Conservation (phyloP, 495 filamentous ascomycete genomes). For the Talaromyces proteolyticus region DNA sequence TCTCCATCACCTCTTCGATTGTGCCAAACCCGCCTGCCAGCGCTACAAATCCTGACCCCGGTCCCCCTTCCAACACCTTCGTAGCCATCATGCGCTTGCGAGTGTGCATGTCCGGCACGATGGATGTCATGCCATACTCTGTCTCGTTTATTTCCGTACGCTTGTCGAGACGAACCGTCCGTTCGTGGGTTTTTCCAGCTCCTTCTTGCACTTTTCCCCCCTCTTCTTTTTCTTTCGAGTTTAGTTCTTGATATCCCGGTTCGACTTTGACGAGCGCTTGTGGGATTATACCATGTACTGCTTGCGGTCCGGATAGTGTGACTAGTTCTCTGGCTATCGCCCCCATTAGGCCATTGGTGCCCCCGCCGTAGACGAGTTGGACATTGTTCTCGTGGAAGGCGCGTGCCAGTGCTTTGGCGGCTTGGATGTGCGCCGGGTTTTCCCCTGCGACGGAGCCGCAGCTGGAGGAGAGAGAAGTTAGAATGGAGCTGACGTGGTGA, state of each 20-base stretch:
- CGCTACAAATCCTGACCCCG: conserved; percentile 84
- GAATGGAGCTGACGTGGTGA: neutral
- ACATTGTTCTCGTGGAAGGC: conserved; percentile 70
- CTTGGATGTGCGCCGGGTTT: conserved; percentile 61
- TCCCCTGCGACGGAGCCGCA: conserved; percentile 74
- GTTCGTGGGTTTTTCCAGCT: conserved; percentile 33
- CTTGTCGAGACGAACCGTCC: conserved; percentile 15
- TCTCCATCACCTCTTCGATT: conserved; percentile 93
- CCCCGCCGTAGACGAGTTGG: conserved; percentile 86
- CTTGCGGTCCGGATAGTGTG: conserved; percentile 67
- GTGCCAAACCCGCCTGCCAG: conserved; percentile 90
- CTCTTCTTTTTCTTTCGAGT: neutral
- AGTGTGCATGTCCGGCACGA: conserved; percentile 93
- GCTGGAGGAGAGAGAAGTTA: conserved; percentile 24
- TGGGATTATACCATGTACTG: conserved; percentile 93
- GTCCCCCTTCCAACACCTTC: conserved; percentile 74
- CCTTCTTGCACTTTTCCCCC: conserved; percentile 10
- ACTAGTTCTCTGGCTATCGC: conserved; percentile 86
- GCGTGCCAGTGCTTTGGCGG: conserved; percentile 71
- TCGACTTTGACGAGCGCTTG: conserved; percentile 78
- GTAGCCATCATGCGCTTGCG: conserved; percentile 88
- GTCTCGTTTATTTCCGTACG: conserved; percentile 53
- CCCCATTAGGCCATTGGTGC: conserved; percentile 92
- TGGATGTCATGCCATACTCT: conserved; percentile 75
- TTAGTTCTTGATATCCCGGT: conserved; percentile 46